These are phyloP conservation scores for Microdochium paspali DNA, from an alignment of 2,329 filamentous ascomycete species.

Conservation along the genomic window DNA sequence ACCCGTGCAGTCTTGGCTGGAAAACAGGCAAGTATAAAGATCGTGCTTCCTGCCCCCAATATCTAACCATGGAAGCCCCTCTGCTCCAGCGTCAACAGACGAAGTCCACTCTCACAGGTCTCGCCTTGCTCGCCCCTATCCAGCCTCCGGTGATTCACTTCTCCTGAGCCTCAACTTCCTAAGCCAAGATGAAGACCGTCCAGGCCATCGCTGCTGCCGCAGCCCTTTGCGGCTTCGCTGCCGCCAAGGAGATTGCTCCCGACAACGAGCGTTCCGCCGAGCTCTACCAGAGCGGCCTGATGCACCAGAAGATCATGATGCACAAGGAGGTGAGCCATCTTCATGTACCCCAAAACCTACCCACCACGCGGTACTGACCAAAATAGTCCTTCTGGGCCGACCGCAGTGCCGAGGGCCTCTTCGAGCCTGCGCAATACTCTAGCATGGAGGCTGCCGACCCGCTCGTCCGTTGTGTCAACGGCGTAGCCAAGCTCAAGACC, in stretches of 20 bases:
- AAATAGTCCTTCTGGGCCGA: constrained; percentile 17
- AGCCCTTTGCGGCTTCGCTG: constrained; percentile 14
- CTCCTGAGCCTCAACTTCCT: neutral
- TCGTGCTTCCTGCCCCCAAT: neutral
- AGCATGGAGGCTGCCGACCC: constrained; percentile 14
- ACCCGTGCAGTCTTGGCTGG: neutral
- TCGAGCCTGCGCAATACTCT: constrained; percentile 17
- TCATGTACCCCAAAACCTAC: neutral
- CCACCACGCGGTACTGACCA: constrained; percentile 1
- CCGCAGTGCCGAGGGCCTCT: constrained; percentile 16
- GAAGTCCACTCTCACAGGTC: neutral
- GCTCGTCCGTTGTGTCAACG: constrained; percentile 13
- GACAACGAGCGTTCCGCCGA: constrained; percentile 16
- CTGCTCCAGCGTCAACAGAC: neutral
- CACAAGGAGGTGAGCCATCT: constrained; percentile 15
- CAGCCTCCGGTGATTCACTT: neutral
- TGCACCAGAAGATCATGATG: constrained; percentile 20
- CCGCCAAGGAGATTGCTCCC: constrained; percentile 19
- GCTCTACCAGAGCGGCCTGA: constrained; percentile 19
- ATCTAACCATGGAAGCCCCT: neutral
- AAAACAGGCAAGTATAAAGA: neutral
- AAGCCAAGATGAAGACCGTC: constrained; percentile 17
- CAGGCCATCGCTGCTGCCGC: constrained; percentile 14
- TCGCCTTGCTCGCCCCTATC: neutral
- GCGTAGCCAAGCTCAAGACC: constrained; percentile 13